Conservation (phyloP, 169 alveolate genomes). For the Toxoplasma gondii region DNA sequence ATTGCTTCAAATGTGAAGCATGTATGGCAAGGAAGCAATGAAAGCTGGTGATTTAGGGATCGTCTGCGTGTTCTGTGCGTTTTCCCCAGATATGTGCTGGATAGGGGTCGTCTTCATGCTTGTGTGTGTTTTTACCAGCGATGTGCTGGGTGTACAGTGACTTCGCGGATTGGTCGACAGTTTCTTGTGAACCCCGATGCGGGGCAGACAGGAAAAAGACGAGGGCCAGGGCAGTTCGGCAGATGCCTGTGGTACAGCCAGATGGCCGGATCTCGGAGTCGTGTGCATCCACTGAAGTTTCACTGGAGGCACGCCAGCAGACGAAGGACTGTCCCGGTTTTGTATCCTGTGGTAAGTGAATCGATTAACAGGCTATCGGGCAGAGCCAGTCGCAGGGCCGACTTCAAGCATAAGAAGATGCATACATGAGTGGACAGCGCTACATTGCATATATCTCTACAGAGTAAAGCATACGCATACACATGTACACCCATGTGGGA, state of each 20-base stretch:
- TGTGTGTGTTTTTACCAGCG: constrained; percentile 35
- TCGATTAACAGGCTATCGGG: background rate
- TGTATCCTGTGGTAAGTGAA: background rate
- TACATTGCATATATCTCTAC: too few relatives aligned
- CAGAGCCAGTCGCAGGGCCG: too few relatives aligned
- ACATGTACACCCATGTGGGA: too few relatives aligned
- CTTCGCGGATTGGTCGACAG: constrained; percentile 54
- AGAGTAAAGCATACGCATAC: too few relatives aligned
- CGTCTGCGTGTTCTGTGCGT: too few relatives aligned
- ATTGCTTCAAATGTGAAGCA: too few relatives aligned
- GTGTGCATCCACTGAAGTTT: background rate
- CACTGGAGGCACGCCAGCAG: background rate
- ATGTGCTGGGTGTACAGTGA: constrained; percentile 55
- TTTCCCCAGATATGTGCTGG: too few relatives aligned
- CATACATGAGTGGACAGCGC: too few relatives aligned
- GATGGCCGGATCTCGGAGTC: background rate
- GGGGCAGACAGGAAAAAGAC: constrained; percentile 40
- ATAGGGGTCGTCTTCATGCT: too few relatives aligned
- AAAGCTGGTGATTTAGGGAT: too few relatives aligned
- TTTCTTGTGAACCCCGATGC: constrained; percentile 40
- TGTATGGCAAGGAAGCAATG: too few relatives aligned
- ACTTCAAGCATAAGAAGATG: too few relatives aligned
- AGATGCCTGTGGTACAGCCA: constrained; percentile 27
- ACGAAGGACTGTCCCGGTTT: constrained; percentile 21
- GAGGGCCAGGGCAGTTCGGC: constrained; percentile 18